A percentile compares a stretch with the other conserved stretches of the same genome.
phyloP scores from a whole-genome alignment of 306 rosid species.

The Vachellia pachyceras region DNA sequence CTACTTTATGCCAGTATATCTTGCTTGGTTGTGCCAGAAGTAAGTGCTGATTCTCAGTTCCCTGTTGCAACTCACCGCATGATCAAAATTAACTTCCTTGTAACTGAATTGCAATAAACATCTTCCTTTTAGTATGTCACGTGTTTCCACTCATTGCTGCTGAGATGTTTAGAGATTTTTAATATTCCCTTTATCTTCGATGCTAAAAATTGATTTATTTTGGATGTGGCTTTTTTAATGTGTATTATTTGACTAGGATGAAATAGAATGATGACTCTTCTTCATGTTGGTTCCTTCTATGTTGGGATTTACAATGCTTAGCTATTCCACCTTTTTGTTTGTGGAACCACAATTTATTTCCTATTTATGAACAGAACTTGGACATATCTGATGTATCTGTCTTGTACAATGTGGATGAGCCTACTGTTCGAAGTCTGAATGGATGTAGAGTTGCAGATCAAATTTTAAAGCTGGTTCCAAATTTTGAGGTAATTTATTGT shows the following conservation, averaged over 20 bases:
- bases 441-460: slow-evolving; percentile 99
- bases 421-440: slow-evolving; percentile 89
- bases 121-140: background rate
- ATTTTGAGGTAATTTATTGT: slow-evolving; percentile 61
- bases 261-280: slow-evolving; percentile 9
- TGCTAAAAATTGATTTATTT: background rate
- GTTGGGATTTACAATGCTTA: background rate
- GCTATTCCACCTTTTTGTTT: slow-evolving; percentile 5
- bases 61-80: background rate
- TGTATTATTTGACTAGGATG: background rate
- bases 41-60: slow-evolving; percentile 43
- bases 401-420: slow-evolving; percentile 80
- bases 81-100: background rate
- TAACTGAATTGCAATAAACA: background rate
- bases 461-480: slow-evolving; percentile 96
- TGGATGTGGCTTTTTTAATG: background rate
- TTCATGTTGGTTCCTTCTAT: background rate
- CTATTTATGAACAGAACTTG: slow-evolving; percentile 65
- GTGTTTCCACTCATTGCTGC: background rate
- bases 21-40: slow-evolving; percentile 78
- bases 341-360: slow-evolving; percentile 28
- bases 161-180: background rate
- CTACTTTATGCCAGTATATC: slow-evolving; percentile 93
- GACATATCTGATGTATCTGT: slow-evolving; percentile 78
- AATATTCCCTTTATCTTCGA: background rate